Base-by-base conservation (phyloP, 2,329 filamentous ascomycete species). In the Sclerotinia borealis region DNA sequence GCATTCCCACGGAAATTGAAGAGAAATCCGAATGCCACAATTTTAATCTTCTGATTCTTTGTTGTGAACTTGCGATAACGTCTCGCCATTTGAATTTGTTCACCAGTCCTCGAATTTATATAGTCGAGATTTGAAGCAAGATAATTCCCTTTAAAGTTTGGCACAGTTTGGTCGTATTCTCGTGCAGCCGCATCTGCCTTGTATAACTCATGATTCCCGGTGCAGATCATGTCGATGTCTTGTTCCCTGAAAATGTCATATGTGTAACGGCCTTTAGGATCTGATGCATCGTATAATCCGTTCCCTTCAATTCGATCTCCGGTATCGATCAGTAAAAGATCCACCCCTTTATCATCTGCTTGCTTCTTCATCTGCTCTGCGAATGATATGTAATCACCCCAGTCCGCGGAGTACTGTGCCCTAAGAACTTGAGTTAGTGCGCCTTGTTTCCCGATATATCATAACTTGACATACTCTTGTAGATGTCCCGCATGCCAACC, bases 301-400 rank as follows among this genome's bases (percentile, higher is more conserved):
- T 96, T 98, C 41, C 93, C 92, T 76, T 98, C 95, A 70, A 97
- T 85, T 8, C 93, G 85, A 73, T 98, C 95, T 65, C 95, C 95
- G 0, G 93, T 97, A 75, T 99, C 95, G 67, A 99, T 80, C n/a
- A 99, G 80, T n/a, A 99, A 79, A 19, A 99, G 79, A 74, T 99
- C 95, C 34, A 85, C 85, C 50, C 92, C 92, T 60, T 88, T 82
- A 1, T 86, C 83, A 72, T 97, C 90, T 62, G 92, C 92, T 72
- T 85, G 87, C 68, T 86, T 83, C 63, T 85, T 89, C 81, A 99
- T 85, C 73, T 93, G 92, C 41, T 88, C 81, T 39, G 92, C 86
- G 74, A 99, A 97, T 8, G 93, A 97, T 71, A 98, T 84, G 76
- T 98, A 99, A 77, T 99, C 95, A 64, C 95, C 95, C 92, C 95